phyloP scores from a whole-genome alignment of 805 yeast genomes.

The Starmera caribaea region DNA sequence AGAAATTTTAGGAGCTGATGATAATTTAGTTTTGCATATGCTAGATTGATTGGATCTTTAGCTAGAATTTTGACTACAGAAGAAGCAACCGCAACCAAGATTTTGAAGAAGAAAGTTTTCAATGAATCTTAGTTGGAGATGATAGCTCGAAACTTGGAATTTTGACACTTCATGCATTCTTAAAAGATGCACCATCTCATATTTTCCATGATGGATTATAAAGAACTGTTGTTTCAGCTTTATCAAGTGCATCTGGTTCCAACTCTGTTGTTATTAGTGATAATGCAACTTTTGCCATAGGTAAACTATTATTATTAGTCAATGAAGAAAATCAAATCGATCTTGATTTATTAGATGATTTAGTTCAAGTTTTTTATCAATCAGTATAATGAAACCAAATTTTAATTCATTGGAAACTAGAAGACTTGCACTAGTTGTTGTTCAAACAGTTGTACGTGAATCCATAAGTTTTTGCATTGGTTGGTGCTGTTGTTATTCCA shows the following conservation, averaged over 20 bases:
- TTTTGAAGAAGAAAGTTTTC: constrained; percentile 51
- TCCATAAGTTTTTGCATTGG: constrained; percentile 73
- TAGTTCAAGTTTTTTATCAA: constrained; percentile 46
- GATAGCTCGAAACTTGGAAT: constrained; percentile 53
- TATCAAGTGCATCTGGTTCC: constrained; percentile 33
- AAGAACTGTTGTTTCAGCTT: constrained; percentile 38
- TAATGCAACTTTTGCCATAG: constrained; percentile 70
- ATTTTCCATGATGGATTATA: constrained; percentile 44
- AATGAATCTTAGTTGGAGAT: constrained; percentile 27
- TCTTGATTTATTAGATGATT: constrained; percentile 22
- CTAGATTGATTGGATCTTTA: constrained; percentile 68
- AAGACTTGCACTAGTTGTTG: constrained; percentile 65
- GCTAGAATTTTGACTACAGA: constrained; percentile 55
- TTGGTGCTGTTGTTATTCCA: constrained; percentile 84
- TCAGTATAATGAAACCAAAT: constrained; percentile 38
- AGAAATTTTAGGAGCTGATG: constrained; percentile 46
- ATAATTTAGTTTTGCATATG: constrained; percentile 67
- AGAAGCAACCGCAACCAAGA: constrained; percentile 53
- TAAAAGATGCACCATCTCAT: constrained; percentile 65
- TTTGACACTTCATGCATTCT: constrained; percentile 67
- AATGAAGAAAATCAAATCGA: constrained; percentile 30
- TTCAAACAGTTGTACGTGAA: constrained; percentile 65
- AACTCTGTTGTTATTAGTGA: constrained; percentile 50
- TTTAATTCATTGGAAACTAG: constrained; percentile 67
- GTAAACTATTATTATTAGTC: constrained; percentile 58